A percentile compares a stretch with the other conserved stretches of the same genome.
Conservation (phyloP, 73 alveolate species). For the Paramecium biaurelia region DNA sequence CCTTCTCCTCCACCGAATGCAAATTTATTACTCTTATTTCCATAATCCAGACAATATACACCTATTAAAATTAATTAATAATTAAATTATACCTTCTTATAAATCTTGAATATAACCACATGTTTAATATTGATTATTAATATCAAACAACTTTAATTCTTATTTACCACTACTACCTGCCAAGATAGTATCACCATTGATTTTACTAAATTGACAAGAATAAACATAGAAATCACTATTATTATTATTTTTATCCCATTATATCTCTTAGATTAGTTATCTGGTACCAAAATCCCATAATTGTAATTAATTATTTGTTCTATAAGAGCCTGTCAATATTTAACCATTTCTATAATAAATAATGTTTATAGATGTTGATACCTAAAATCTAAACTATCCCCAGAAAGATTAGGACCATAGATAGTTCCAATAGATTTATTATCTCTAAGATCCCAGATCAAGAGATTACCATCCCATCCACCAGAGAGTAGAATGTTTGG, state of each 20-base stretch:
- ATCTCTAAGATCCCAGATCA: slow-evolving; percentile 85
- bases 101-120: slow-evolving; percentile 74
- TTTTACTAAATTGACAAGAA: slow-evolving; percentile 74
- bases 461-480: slow-evolving; percentile 92
- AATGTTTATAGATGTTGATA: neutral
- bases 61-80: neutral
- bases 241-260: slow-evolving; percentile 71
- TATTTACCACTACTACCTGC: slow-evolving; percentile 83
- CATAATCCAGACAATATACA: slow-evolving; percentile 74
- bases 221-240: slow-evolving; percentile 73
- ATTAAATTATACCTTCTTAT: slow-evolving; percentile 47
- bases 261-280: slow-evolving; percentile 69
- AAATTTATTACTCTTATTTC: slow-evolving; percentile 76
- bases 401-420: slow-evolving; percentile 79
- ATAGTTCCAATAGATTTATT: slow-evolving; percentile 78
- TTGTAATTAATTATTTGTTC: slow-evolving; percentile 74
- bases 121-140: slow-evolving; percentile 70
- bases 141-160: slow-evolving; percentile 79
- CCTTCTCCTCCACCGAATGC: slow-evolving; percentile 92
- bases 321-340: slow-evolving; percentile 82
- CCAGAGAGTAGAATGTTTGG: slow-evolving; percentile 78
- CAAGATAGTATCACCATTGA: slow-evolving; percentile 70
- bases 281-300: slow-evolving; percentile 84
- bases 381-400: slow-evolving; percentile 79
- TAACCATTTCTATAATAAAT: slow-evolving; percentile 75